Evolutionary conservation across 2,329 filamentous ascomycete genomes (phyloP), one percentile per base, ranked within the genome.

Genomic region (Penicillium sp.): DNA sequence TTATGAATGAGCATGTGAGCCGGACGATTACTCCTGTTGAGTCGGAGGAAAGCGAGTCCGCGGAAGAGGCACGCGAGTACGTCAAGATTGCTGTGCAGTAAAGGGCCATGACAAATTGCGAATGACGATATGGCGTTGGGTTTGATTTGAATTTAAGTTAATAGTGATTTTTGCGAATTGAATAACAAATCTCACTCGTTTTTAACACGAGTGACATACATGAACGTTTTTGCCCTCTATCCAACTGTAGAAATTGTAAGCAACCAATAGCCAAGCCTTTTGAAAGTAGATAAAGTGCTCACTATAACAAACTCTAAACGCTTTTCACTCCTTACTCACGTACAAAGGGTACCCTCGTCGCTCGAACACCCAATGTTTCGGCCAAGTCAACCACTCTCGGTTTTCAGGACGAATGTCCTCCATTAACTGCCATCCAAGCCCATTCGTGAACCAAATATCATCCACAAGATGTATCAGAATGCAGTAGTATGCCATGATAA

Each of bases 11-110:
- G 41, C 37, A 23, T 20, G 43, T 43, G 4, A 57, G 51, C 41
- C 65, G 60, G 49, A 70, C 67, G 1, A 51, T 69, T 37, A 64
- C 65, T 12, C 63, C 64, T 2, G 51, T 26, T 22, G 67, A 67
- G 41, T 61, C 67, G 27, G 61, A 65, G 22, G 53, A 22, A 1
- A 58, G 61, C 22, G 58, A 64, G 8, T 51, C n/a, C 18, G 55
- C 55, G n/a, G 49, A 56, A 9, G 59, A 60, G 31, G 60, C 59
- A 2, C 64, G 67, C 33, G 63, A 67, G 15, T 68, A 62, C 57
- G 60, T 56, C 29, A 66, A 63, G 37, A 55, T 69, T 12, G 52
- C 51, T 20, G 60, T 64, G 37, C 55, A 66, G 48, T 70, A 57
- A 49, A 6, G 14, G 47, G 7, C 54, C 42, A 35, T 18, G 35